Base-by-base conservation (phyloP, 2,329 filamentous ascomycete genomes). In the Pleochaeta shiraiana region DNA sequence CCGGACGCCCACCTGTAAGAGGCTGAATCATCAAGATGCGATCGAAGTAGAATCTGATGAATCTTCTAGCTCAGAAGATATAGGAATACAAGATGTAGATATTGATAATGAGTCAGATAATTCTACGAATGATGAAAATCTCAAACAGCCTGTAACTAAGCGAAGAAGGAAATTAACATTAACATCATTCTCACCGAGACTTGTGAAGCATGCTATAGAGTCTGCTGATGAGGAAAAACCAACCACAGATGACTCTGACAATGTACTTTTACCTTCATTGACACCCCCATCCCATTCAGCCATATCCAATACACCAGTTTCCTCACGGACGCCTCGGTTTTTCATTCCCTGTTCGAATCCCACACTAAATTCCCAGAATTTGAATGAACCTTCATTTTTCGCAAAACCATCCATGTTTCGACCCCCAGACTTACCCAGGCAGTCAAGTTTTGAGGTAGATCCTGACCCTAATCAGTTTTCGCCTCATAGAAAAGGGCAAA, bases 391-490 rank as follows among this genome's bases (percentile, higher is more conserved):
- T 33, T 59, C 26, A 31, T 16, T 30, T 5, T 73, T 73, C 64
- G 66, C 70, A 63, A 73, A 71, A 65, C 71, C 71, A 9, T 72
- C 72, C 57, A 68, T 69, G 16, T 74, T 74, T 60, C 69, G 70
- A 26, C 71, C 71, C 5, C 68, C 69, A 24, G 71, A 72, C 60
- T 67, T 65, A 26, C 3, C 66, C 0, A 65, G 67, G n/a, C 60
- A 61, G 31, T 26, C 61, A 9, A 66, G 67, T 37, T 50, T 65
- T 14, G 63, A 66, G 26, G 9, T 19, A 9, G 71, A 73, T 60
- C 77, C 78, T 0, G 71, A 79, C 0, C 79, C 79, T 0, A 77
- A 80, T 47, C 74, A 77, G 45, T 82, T 82, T 70, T 81, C 79
- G 0, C 80, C 80, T 0, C 77, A 78, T 59, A 74, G 78, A 30